Evolutionary conservation across 2,329 filamentous ascomycete genomes (phyloP).

Genomic region (Arthrinium puccinioides): DNA sequence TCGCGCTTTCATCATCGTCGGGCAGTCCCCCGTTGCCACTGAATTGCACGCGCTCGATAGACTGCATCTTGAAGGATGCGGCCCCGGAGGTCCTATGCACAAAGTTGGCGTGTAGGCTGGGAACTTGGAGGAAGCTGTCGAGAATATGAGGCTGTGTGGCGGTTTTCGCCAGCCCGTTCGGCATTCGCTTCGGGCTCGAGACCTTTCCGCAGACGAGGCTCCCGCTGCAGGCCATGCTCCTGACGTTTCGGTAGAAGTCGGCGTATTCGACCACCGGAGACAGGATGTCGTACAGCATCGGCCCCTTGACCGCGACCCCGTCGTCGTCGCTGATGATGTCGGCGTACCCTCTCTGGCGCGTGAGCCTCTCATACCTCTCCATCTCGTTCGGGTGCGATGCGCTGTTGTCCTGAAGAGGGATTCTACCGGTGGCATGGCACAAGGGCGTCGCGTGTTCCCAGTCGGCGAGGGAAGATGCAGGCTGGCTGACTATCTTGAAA

Average conservation of each 20-base stretch:
- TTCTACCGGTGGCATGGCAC: not conserved
- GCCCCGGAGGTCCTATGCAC: not conserved
- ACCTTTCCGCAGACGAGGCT: not conserved
- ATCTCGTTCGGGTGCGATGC: not conserved
- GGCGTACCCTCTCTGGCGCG: too few species aligned
- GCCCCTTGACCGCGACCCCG: not conserved
- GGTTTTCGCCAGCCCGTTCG: not conserved
- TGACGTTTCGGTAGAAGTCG: not conserved
- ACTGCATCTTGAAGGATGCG: not conserved
- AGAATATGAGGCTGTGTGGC: not conserved
- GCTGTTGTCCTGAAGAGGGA: not conserved
- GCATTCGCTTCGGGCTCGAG: too few species aligned
- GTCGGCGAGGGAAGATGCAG: not conserved
- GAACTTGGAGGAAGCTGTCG: not conserved
- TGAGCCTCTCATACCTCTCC: too few species aligned
- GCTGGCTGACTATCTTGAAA: not conserved
- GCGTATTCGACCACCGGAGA: not conserved
- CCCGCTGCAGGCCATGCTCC: not conserved
- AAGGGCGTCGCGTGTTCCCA: too few species aligned
- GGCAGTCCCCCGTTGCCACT: not conserved
- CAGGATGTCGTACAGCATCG: not conserved
- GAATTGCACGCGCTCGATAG: not conserved
- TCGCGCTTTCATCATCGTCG: not conserved
- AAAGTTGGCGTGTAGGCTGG: not conserved
- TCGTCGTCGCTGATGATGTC: not conserved